Evolutionary conservation across 345 rosid genomes (phyloP).

Genomic region (Eucalyptus urophylla): DNA sequence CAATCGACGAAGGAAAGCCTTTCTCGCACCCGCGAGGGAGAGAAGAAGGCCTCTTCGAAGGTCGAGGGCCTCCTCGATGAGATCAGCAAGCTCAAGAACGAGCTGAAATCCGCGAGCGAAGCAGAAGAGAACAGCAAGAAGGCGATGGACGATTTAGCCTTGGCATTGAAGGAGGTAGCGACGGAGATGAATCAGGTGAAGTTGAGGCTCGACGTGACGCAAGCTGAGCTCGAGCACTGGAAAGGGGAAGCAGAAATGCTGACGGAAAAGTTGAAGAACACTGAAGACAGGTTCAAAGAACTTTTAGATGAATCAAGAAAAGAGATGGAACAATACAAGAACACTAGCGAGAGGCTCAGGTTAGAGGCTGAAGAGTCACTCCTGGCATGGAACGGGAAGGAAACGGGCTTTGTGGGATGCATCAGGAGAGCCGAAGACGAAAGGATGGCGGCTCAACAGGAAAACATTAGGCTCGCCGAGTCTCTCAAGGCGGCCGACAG

Average conservation of each 20-base stretch:
- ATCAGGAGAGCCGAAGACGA: conserved; percentile 74
- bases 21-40: conserved; percentile 16
- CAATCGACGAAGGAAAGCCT: conserved; percentile 9
- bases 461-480: conserved; percentile 32
- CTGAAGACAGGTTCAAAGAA: conserved; percentile 10
- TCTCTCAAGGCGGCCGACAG: conserved; percentile 31
- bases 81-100: conserved; percentile 19
- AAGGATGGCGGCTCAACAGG: conserved; percentile 30
- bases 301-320: conserved; percentile 25
- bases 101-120: conserved; percentile 29
- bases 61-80: conserved; percentile 13
- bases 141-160: conserved; percentile 83
- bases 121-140: conserved; percentile 75
- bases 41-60: conserved; percentile 9
- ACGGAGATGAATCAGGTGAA: conserved; percentile 37
- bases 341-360: conserved; percentile 52
- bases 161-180: conserved; percentile 73
- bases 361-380: conserved; percentile 73
- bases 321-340: conserved; percentile 41
- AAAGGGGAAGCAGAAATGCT: conserved; percentile 16
- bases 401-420: conserved; percentile 49
- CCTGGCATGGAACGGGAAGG: conserved; percentile 75
- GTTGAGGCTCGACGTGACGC: conserved; percentile 27
- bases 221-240: conserved; percentile 27
- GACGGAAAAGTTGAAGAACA: conserved; percentile 11